A percentile compares a stretch with the other conserved stretches of the same genome.
Evolutionary conservation across 2,329 filamentous ascomycete species (phyloP).

Genomic region (Chaetothyriales sp.): DNA sequence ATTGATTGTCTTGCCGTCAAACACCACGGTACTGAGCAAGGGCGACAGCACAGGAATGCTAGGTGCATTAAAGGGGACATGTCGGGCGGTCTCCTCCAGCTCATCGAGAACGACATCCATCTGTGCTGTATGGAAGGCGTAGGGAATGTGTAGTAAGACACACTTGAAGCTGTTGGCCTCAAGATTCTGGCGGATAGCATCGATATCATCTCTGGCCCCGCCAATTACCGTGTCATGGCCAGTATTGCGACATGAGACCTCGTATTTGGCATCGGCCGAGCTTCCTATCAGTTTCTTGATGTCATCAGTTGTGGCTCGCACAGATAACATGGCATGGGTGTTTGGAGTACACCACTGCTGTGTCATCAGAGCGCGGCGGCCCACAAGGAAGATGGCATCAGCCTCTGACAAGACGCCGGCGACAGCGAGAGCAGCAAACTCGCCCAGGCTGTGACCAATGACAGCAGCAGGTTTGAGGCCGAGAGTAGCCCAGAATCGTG

Average conservation of each 20-base stretch:
- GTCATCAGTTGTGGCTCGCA: slow-evolving; percentile 27
- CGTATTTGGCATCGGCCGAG: slow-evolving; percentile 24
- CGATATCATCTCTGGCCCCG: slow-evolving; percentile 43
- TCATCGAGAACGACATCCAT: slow-evolving; percentile 47
- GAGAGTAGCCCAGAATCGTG: slow-evolving; percentile 10
- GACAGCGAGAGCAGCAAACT: slow-evolving; percentile 19
- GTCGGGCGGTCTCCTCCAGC: slow-evolving; percentile 40
- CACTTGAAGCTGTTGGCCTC: slow-evolving; percentile 41
- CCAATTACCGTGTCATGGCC: slow-evolving; percentile 61
- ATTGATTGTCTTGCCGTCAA: slow-evolving; percentile 41
- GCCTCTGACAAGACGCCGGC: slow-evolving; percentile 17
- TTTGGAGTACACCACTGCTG: slow-evolving; percentile 48
- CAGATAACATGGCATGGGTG: slow-evolving; percentile 52
- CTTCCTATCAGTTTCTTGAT: slow-evolving; percentile 31
- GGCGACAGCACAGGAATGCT: slow-evolving; percentile 52
- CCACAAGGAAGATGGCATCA: slow-evolving; percentile 20
- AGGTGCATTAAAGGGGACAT: slow-evolving; percentile 43
- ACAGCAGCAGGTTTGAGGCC: slow-evolving; percentile 15
- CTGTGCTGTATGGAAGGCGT: slow-evolving; percentile 52
- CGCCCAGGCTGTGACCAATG: slow-evolving; percentile 22
- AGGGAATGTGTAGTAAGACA: slow-evolving; percentile 49
- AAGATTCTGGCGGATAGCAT: slow-evolving; percentile 37
- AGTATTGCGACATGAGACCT: slow-evolving; percentile 61
- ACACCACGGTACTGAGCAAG: slow-evolving; percentile 45
- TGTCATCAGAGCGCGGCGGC: slow-evolving; percentile 34